Evolutionary conservation across 2,329 filamentous ascomycete species (phyloP), one percentile per base, ranked within the genome.

Genomic region (Hortaea werneckii): DNA sequence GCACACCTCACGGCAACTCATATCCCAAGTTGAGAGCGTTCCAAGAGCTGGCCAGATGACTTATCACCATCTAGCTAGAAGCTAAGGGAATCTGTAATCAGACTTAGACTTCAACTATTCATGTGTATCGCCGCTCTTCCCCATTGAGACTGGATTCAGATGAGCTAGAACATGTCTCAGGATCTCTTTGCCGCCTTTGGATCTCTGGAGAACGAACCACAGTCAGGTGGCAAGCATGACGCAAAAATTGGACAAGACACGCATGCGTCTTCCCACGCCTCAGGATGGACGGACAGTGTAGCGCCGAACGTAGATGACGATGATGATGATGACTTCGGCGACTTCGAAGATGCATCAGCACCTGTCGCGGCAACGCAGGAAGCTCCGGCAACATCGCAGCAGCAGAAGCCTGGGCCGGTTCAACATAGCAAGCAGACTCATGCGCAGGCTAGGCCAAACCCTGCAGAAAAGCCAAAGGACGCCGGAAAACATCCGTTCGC

Each of bases 121-220:
- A 20, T 20, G 20, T 20, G 20, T 4, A 20, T 20, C 20, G 20
- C 20, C 4, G 20, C 20, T 20, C 20, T 20, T 4, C 20, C 20
- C 20, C 20, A 20, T 20, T 20, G 20, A 20, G 20, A 20, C 20
- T 20, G 20, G 20, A 20, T 20, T 20, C 20, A 20, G 20, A 20
- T 20, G 20, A 20, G 20, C 20, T 20, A 20, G 20, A 35, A 35
- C 32, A 77, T 77, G 74, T 77, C 74, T 42, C 69, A 71, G 46
- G 75, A 78, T 54, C 64, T 78, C 20, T 67, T 75, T 40, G 72
- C 72, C 48, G 75, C 70, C 49, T 78, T 78, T 57, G 70, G 57
- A 26, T 52, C 58, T 11, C 48, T 41, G 27, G 26, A 40, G 13
- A 12, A 35, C 41, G 46, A 41, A 11, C 40, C 37, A 39, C 7